A percentile compares a stretch with the other conserved stretches of the same genome.
Conservation (phyloP, 345 rosid species). For the Excoecaria agallocha region DNA sequence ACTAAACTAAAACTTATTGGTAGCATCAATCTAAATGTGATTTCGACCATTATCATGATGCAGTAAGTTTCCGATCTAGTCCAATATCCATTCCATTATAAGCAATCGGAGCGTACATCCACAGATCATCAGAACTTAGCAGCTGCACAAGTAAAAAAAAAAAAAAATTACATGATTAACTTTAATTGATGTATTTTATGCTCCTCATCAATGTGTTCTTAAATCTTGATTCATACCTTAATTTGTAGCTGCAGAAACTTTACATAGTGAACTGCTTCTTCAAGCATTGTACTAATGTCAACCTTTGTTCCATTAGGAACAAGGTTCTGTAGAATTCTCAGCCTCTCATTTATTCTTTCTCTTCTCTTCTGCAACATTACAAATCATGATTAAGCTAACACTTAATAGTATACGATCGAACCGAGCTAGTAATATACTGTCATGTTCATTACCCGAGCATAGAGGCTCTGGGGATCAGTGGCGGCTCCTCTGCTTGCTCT, state of each 20-base stretch:
- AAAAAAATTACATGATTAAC: not conserved
- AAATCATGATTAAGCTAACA: no score
- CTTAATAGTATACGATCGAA: no score
- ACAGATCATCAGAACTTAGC: slow-evolving; percentile 80
- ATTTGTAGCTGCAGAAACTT: slow-evolving; percentile 86
- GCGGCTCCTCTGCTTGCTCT: slow-evolving; percentile 79
- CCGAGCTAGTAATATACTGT: not conserved
- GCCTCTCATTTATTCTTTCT: slow-evolving; percentile 81
- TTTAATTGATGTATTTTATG: not conserved
- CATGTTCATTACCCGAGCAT: slow-evolving; percentile 59
- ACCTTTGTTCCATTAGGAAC: slow-evolving; percentile 97
- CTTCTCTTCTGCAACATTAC: slow-evolving; percentile 64
- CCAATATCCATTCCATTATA: slow-evolving; percentile 84
- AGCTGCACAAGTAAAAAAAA: slow-evolving; percentile 39
- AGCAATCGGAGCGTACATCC: slow-evolving; percentile 94
- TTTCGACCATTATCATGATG: slow-evolving; percentile 23
- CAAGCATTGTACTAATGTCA: slow-evolving; percentile 93
- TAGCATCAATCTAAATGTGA: not conserved
- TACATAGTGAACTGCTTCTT: slow-evolving; percentile 87
- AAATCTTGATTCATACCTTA: slow-evolving; percentile 40
- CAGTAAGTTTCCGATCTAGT: slow-evolving; percentile 41
- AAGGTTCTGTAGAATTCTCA: slow-evolving; percentile 67
- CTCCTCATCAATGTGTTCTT: not conserved
- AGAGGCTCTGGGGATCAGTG: slow-evolving; percentile 80
- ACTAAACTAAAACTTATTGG: no score